These are phyloP conservation scores for Aspergillus sparsus DNA, from an alignment of 495 filamentous ascomycete species.

Conservation along the genomic window DNA sequence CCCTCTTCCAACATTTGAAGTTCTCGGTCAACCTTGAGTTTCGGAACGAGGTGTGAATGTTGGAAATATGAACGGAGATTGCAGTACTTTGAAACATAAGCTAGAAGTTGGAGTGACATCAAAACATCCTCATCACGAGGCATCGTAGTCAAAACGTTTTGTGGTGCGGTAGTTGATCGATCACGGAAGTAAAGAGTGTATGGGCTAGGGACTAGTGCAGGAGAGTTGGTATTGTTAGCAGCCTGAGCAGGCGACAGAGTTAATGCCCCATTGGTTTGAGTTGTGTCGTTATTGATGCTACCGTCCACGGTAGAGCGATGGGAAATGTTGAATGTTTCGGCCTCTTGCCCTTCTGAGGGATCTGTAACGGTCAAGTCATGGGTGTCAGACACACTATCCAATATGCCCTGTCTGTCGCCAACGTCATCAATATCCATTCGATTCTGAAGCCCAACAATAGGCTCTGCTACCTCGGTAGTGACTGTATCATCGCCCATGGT, in stretches of 20 bases:
- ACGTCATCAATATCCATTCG: constrained; percentile 79
- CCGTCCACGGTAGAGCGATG: constrained; percentile 85
- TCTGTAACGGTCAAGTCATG: constrained; percentile 75
- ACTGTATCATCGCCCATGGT: constrained; percentile 65
- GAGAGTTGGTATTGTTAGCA: constrained; percentile 66
- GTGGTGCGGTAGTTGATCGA: constrained; percentile 60
- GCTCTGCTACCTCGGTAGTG: constrained; percentile 64
- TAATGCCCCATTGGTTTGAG: constrained; percentile 61
- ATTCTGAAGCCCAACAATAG: constrained; percentile 75
- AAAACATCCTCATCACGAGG: constrained; percentile 95
- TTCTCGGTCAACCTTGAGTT: constrained; percentile 84
- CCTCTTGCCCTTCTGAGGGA: constrained; percentile 78
- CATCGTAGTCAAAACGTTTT: constrained; percentile 79
- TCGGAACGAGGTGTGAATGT: constrained; percentile 88
- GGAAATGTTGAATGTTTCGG: constrained; percentile 94
- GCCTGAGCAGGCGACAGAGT: constrained; percentile 78
- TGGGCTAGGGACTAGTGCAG: constrained; percentile 67
- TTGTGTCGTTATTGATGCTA: constrained; percentile 67
- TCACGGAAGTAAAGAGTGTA: constrained; percentile 78
- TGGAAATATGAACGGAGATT: constrained; percentile 94
- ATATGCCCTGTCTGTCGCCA: constrained; percentile 69
- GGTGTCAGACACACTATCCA: constrained; percentile 72
- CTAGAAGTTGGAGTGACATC: constrained; percentile 96
- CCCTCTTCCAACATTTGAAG: constrained; percentile 76
- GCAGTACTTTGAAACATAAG: constrained; percentile 98